A percentile compares a stretch with the other conserved stretches of the same genome.
Evolutionary conservation across 768 basidiomycete genomes (phyloP).

Genomic region (Pleurotus ostreatus): DNA sequence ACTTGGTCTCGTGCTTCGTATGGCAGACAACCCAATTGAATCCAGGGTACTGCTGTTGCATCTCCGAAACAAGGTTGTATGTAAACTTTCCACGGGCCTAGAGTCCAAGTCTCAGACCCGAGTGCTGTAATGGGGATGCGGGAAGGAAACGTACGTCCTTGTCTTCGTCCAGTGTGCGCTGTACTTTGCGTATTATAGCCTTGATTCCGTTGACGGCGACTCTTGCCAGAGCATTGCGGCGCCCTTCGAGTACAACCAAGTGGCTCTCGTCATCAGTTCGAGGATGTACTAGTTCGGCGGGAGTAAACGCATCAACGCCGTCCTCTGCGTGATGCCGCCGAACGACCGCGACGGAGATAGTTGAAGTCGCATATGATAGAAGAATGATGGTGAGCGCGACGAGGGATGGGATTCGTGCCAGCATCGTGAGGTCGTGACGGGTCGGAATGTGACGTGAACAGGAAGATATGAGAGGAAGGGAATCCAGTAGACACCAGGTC

Average conservation of each 20-base stretch:
- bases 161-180: background rate
- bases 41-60: background rate
- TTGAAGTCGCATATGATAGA: background rate
- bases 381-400: background rate
- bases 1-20: conserved; percentile 1
- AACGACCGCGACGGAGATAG: background rate
- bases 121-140: background rate
- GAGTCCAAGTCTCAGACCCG: background rate
- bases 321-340: background rate
- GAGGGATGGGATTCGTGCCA: background rate
- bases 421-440: background rate
- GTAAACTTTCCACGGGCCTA: background rate
- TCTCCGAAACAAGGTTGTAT: background rate
- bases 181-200: background rate
- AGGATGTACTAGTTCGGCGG: background rate
- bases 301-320: background rate
- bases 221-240: background rate
- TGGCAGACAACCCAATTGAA: conserved; percentile 11
- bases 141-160: background rate
- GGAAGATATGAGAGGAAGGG: background rate
- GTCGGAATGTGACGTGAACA: background rate
- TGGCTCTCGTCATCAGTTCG: background rate
- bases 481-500: background rate
- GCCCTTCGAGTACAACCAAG: background rate
- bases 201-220: background rate